phyloP scores from a whole-genome alignment of 164 flowering plant species.

The Echeveria elegans region DNA sequence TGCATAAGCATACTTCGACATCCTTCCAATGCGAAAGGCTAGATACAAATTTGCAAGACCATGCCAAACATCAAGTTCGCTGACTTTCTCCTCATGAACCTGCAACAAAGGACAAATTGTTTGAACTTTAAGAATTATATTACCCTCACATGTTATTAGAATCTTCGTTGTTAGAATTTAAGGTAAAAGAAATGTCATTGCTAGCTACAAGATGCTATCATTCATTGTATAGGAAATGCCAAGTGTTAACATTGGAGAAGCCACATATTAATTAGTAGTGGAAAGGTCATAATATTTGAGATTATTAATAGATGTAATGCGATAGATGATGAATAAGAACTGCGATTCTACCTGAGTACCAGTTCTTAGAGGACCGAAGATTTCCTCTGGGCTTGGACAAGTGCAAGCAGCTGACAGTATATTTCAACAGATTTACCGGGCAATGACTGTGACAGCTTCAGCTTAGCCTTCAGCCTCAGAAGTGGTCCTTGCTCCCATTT shows the following conservation, averaged over 20 bases:
- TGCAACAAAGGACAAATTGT: constrained; percentile 10
- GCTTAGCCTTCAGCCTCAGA: constrained; percentile 81
- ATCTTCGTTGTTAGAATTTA: neutral
- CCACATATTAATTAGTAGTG: too few relatives aligned
- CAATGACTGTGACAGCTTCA: constrained; percentile 56
- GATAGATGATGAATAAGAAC: too few relatives aligned
- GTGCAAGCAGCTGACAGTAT: constrained; percentile 76
- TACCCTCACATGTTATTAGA: neutral
- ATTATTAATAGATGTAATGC: too few relatives aligned
- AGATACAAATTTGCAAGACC: constrained; percentile 79
- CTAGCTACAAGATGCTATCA: too few relatives aligned
- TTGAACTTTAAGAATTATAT: neutral
- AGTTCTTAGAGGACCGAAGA: constrained; percentile 47
- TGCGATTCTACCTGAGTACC: constrained; percentile 45
- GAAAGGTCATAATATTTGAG: too few relatives aligned
- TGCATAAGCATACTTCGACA: constrained; percentile 79
- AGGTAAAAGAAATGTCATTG: neutral
- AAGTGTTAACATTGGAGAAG: too few relatives aligned
- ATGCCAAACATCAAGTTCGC: constrained; percentile 91
- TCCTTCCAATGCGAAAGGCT: constrained; percentile 87
- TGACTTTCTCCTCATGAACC: constrained; percentile 45
- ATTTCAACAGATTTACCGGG: constrained; percentile 84
- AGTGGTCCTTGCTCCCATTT: constrained; percentile 98
- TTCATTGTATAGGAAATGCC: too few relatives aligned
- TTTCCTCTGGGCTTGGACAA: constrained; percentile 86